Evolutionary conservation across 2,329 filamentous ascomycete species (phyloP).

Genomic region (Zasmidium cellare): DNA sequence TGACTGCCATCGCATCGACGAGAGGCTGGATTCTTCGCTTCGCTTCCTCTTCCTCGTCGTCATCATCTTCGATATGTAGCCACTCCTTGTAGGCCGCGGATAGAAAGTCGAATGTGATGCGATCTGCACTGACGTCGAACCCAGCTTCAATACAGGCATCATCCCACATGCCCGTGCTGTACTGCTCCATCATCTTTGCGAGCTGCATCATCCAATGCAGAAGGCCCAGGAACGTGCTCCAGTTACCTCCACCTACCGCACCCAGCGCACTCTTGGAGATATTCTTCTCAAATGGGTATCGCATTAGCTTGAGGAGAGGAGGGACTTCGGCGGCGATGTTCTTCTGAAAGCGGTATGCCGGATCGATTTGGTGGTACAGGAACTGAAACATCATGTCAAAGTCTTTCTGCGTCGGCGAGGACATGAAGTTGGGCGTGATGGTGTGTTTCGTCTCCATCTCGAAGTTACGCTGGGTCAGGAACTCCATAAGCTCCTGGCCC

Average conservation of each 20-base stretch:
- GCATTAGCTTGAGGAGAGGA: conserved; percentile 84
- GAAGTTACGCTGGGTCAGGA: conserved; percentile 89
- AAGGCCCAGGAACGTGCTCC: conserved; percentile 89
- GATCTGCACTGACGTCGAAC: conserved; percentile 82
- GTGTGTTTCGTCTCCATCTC: conserved; percentile 97
- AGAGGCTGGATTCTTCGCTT: conserved; percentile 79
- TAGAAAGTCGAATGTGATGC: conserved; percentile 92
- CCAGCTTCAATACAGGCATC: conserved; percentile 86
- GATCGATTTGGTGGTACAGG: conserved; percentile 94
- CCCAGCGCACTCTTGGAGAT: conserved; percentile 96
- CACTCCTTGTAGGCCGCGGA: conserved; percentile 89
- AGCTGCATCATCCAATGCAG: conserved; percentile 99
- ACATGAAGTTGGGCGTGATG: conserved; percentile 85
- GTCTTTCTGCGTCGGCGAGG: conserved; percentile 95
- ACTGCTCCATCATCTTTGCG: conserved; percentile 88
- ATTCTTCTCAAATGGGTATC: conserved; percentile 91
- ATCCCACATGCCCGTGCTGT: conserved; percentile 75
- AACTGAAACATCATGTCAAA: conserved; percentile 98
- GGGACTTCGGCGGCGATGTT: conserved; percentile 94
- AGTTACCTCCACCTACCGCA: conserved; percentile 94
- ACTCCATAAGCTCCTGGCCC: conserved; percentile 86
- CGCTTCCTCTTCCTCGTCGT: conserved; percentile 82
- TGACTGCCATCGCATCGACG: conserved; percentile 79
- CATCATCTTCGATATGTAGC: conserved; percentile 76
- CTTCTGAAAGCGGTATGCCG: conserved; percentile 88